phyloP scores from a whole-genome alignment of 257 asterid genomes.

The Mitragyna speciosa region DNA sequence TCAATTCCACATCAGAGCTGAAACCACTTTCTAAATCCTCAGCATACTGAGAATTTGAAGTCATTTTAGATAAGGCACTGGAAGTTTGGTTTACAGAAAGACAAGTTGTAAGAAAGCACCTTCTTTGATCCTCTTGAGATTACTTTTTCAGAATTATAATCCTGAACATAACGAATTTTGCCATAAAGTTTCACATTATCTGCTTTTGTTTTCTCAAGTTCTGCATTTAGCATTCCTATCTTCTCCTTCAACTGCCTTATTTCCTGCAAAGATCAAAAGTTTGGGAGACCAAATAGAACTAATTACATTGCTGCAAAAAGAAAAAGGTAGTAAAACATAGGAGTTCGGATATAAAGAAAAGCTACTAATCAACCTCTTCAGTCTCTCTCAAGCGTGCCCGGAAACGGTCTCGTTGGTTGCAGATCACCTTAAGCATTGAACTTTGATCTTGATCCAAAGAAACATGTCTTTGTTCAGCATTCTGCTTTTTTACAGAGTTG shows the following conservation, averaged over 20 bases:
- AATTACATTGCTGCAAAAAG: conserved; percentile 8
- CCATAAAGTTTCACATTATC: conserved; percentile 97
- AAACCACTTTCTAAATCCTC: conserved; percentile 96
- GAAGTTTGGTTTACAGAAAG: conserved; percentile 11
- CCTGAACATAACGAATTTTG: conserved; percentile 97
- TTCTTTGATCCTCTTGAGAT: conserved; percentile 96
- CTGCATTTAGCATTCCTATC: conserved; percentile 70
- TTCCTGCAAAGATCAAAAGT: conserved; percentile 57
- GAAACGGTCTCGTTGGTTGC: conserved; percentile 98
- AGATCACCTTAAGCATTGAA: conserved; percentile 97
- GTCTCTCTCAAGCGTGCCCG: conserved; percentile 94
- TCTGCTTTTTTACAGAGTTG: conserved; percentile 39
- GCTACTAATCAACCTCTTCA: conserved; percentile 69
- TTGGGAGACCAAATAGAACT: conserved; percentile 11
- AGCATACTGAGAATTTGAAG: conserved; percentile 56
- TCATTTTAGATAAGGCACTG: conserved; percentile 24
- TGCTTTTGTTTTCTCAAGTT: conserved; percentile 92
- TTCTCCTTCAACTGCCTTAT: conserved; percentile 89
- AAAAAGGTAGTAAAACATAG: not conserved
- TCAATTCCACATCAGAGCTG: conserved; percentile 96
- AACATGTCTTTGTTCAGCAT: conserved; percentile 67
- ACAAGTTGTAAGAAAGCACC: conserved; percentile 47
- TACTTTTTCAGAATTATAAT: conserved; percentile 94
- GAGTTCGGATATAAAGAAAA: not conserved
- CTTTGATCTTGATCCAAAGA: conserved; percentile 81